These are phyloP conservation scores for Diaporthe citrichinensis DNA, from an alignment of 2,329 filamentous ascomycete species.

Conservation along the genomic window DNA sequence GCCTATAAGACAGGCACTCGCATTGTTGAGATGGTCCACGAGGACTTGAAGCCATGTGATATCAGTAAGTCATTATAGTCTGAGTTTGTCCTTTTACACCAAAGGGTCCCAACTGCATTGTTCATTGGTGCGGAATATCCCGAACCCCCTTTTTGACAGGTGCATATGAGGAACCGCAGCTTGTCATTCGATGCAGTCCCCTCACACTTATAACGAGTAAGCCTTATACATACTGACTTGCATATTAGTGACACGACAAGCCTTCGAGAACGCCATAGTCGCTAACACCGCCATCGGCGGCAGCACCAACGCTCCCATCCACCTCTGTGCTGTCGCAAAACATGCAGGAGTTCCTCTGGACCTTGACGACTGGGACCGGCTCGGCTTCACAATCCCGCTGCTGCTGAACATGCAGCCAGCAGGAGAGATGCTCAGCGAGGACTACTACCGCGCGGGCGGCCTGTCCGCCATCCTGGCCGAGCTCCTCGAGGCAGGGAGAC, in stretches of 20 bases:
- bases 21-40: constrained; percentile 65
- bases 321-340: constrained; percentile 67
- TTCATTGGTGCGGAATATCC: constrained; percentile 22
- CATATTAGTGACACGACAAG: constrained; percentile 59
- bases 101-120: neutral
- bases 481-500: constrained; percentile 59
- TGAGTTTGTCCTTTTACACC: neutral
- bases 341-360: constrained; percentile 65
- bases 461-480: constrained; percentile 64
- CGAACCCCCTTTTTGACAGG: constrained; percentile 20
- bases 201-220: neutral
- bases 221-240: neutral
- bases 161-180: neutral
- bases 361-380: constrained; percentile 67
- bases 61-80: constrained; percentile 50
- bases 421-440: constrained; percentile 57
- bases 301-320: constrained; percentile 70
- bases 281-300: constrained; percentile 69
- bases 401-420: constrained; percentile 69
- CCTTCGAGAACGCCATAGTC: constrained; percentile 70
- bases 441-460: constrained; percentile 40
- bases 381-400: constrained; percentile 65
- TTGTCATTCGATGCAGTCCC: neutral
- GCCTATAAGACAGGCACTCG: constrained; percentile 63
- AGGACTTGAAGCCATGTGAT: constrained; percentile 65